These are phyloP conservation scores for Salvia sclarea DNA, from an alignment of 305 asterid species.

Conservation along the genomic window DNA sequence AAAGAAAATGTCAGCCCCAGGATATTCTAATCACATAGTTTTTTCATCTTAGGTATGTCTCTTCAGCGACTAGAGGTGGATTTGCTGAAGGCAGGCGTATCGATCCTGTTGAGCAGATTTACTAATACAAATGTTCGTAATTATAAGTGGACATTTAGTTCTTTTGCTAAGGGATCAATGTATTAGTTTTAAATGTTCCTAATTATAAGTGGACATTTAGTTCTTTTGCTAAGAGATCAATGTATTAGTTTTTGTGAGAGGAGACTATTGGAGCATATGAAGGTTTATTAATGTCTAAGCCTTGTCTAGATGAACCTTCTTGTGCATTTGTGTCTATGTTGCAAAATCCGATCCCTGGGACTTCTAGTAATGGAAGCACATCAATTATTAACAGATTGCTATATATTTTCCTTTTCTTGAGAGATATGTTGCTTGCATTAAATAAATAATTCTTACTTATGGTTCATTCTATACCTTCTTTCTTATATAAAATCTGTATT, in stretches of 20 bases:
- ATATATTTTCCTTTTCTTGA: slow-evolving; percentile 15
- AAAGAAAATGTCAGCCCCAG: slow-evolving; percentile 34
- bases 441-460: slow-evolving; percentile 19
- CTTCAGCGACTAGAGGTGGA: slow-evolving; percentile 52
- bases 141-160: slow-evolving; percentile 15
- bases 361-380: slow-evolving; percentile 1
- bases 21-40: slow-evolving; percentile 37
- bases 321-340: slow-evolving; percentile 16
- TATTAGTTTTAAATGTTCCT: slow-evolving; percentile 35
- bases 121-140: slow-evolving; percentile 29
- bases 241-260: slow-evolving; percentile 31
- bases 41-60: slow-evolving; percentile 60
- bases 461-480: slow-evolving; percentile 9
- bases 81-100: slow-evolving; percentile 50
- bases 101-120: slow-evolving; percentile 38
- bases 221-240: slow-evolving; percentile 23
- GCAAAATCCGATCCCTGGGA: slow-evolving; percentile 20
- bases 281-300: slow-evolving; percentile 27
- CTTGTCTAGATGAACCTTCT: slow-evolving; percentile 30
- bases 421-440: slow-evolving; percentile 15
- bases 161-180: slow-evolving; percentile 25
- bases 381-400: slow-evolving; percentile 6
- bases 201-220: slow-evolving; percentile 15
- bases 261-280: slow-evolving; percentile 20
- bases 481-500: background rate